Evolutionary conservation across 345 rosid species (phyloP).

Genomic region (Acer campestre): DNA sequence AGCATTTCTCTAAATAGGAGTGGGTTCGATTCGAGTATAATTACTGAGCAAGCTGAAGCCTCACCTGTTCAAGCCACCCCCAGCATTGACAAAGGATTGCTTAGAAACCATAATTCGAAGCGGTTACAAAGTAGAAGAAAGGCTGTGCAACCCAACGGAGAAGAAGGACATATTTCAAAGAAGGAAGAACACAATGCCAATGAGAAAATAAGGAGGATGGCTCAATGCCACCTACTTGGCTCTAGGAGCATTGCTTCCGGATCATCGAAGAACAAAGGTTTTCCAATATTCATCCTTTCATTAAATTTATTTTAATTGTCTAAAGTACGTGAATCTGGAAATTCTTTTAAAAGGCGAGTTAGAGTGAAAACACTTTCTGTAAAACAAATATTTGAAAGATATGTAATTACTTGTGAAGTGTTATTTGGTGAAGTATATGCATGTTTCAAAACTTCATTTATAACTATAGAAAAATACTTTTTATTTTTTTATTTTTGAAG

Average conservation of each 20-base stretch:
- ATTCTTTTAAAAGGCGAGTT: too few relatives aligned
- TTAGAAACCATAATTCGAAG: conserved; percentile 2
- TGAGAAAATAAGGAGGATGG: conserved; percentile 45
- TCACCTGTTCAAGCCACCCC: background rate
- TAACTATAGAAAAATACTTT: too few relatives aligned
- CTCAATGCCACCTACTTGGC: conserved; percentile 34
- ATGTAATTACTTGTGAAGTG: too few relatives aligned
- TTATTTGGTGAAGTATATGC: too few relatives aligned
- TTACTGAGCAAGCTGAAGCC: background rate
- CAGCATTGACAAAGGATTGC: background rate
- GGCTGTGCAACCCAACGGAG: background rate
- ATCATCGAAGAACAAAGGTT: conserved; percentile 35
- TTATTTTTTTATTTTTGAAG: too few relatives aligned
- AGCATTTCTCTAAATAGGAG: background rate
- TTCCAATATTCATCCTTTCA: too few relatives aligned
- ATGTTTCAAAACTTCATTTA: too few relatives aligned
- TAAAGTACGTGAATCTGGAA: too few relatives aligned
- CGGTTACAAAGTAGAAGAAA: background rate
- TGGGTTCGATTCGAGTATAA: background rate
- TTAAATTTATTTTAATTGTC: too few relatives aligned
- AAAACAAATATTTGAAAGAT: too few relatives aligned
- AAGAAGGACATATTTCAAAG: conserved; percentile 17
- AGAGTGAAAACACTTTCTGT: too few relatives aligned
- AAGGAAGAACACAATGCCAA: conserved; percentile 40
- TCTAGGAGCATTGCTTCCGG: conserved; percentile 38